phyloP scores from a whole-genome alignment of 1,284 basidiomycete genomes.

The Ganoderma meredithae region DNA sequence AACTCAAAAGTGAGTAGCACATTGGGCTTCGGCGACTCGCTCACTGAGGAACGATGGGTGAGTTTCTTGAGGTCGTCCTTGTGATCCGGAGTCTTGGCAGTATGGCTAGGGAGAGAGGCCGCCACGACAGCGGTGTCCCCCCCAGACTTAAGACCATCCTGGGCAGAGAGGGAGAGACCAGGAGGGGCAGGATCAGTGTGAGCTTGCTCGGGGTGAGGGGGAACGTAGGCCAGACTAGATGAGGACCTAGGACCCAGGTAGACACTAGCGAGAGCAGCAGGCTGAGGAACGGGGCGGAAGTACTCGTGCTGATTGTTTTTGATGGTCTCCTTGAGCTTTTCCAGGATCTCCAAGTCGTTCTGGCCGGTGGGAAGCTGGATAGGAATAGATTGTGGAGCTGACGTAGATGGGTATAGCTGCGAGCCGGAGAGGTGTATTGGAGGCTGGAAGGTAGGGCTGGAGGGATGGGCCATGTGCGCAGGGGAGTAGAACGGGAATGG shows the following conservation, averaged over 20 bases:
- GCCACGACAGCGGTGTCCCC: constrained; percentile 16
- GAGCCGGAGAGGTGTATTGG: constrained; percentile 37
- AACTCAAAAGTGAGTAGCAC: constrained; percentile 25
- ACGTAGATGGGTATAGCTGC: constrained; percentile 20
- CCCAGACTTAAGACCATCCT: constrained; percentile 10
- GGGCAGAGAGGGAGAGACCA: constrained; percentile 19
- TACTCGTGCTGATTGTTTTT: constrained; percentile 74
- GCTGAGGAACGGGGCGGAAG: constrained; percentile 70
- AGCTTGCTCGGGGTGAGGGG: constrained; percentile 53
- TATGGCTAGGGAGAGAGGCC: constrained; percentile 18
- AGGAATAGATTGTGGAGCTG: constrained; percentile 22
- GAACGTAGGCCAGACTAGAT: constrained; percentile 39
- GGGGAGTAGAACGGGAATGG: constrained; percentile 40
- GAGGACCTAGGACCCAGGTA: constrained; percentile 57
- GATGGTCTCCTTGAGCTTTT: constrained; percentile 75
- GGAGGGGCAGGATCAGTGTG: constrained; percentile 29
- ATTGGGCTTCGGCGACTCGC: constrained; percentile 33
- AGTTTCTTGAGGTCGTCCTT: constrained; percentile 26
- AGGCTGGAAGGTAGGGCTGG: constrained; percentile 30
- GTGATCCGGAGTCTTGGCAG: constrained; percentile 23
- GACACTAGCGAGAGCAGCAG: constrained; percentile 64
- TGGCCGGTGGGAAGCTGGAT: constrained; percentile 42
- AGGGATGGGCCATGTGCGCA: constrained; percentile 26
- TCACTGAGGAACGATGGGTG: constrained; percentile 27
- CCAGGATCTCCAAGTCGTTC: constrained; percentile 72